Base-by-base conservation (phyloP, 306 rosid genomes). In the Rubus idaeus region DNA sequence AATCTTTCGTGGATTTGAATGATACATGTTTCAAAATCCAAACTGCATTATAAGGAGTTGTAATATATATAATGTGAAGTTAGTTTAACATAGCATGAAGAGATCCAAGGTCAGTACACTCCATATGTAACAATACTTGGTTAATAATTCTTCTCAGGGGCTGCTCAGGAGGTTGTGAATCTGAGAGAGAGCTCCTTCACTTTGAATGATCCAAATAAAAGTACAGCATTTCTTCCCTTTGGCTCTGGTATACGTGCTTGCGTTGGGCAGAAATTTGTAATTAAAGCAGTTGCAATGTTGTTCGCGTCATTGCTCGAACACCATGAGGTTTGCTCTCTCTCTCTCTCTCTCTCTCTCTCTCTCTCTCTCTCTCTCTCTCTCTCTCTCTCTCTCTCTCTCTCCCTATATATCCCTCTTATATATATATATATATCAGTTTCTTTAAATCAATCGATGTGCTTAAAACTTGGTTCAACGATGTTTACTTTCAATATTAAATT, bases 221-320 rank as follows among this genome's bases (percentile, higher is more conserved):
- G 87, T 73, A 84, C 84, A 55, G 88, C 87, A 37, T 93, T 91
- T 82, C 91, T 93, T 80, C 87, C 95, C 73, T 93, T 93, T 80
- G 96, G 98, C 77, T 91, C 86, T 30, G 95, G 96, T 49, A 49
- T 84, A 10, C 91, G 96, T 63, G 85, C 95, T 23, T 91, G 97
- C 18, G 80, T 91, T 53, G 96, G 96, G 60, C 93, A 91, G 88
- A 93, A 83, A 79, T 84, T 84, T 81, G 87, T 88, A 39, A 74
- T 89, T 64, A 88, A 89, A 78, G 86, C 80, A 70, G 90, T 91
- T 35, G 90, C 91, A 5, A 50, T 88, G 70, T 74, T 89, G 63
- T 77, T 93, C 75, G 90, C 88, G 58, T 75, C 91, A 21, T 78
- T 93, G 81, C 89, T 93, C 18, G 76, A 84, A 35, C 78, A 58